phyloP scores from a whole-genome alignment of 2,329 filamentous ascomycete genomes.

The Botryotinia narcissicola region DNA sequence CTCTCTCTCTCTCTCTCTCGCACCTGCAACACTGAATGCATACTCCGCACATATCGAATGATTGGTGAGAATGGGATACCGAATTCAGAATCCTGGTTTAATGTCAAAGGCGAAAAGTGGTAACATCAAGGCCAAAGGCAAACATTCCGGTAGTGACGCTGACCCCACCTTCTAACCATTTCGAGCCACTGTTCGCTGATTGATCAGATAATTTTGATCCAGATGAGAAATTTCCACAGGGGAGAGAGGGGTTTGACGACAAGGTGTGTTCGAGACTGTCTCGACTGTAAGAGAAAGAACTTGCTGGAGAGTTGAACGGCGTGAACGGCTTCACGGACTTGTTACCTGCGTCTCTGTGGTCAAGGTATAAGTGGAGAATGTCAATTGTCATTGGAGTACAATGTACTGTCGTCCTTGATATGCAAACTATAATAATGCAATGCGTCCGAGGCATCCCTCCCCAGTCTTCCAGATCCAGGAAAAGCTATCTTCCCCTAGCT shows the following conservation, averaged over 20 bases:
- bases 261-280: background rate
- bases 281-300: no score
- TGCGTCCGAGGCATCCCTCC: background rate
- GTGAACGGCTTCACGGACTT: background rate
- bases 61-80: background rate
- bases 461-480: background rate
- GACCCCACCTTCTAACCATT: background rate
- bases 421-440: background rate
- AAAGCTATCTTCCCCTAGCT: background rate
- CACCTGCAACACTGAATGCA: background rate
- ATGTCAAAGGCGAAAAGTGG: background rate
- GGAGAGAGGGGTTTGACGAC: background rate
- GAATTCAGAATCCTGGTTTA: background rate
- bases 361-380: background rate
- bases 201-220: background rate
- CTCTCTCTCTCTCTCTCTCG: background rate
- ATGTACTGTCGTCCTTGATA: background rate
- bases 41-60: background rate
- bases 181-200: background rate
- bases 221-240: background rate
- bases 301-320: no score
- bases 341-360: background rate
- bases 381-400: background rate
- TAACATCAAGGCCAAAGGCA: background rate
- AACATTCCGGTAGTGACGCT: background rate